phyloP scores from a whole-genome alignment of 306 rosid species.

The Gynostemma pentaphyllum region DNA sequence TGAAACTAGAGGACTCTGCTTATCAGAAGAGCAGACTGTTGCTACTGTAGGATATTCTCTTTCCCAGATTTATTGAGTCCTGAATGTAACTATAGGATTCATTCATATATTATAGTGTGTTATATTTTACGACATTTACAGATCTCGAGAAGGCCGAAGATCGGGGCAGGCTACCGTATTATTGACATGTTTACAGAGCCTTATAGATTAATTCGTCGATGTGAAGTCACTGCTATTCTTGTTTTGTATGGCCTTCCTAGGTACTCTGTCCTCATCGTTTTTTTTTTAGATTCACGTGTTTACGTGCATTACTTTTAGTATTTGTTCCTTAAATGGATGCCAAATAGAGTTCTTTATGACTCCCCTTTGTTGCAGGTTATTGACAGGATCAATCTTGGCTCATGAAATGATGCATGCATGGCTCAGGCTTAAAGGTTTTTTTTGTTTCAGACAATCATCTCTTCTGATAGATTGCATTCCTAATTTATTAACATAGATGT shows the following conservation, averaged over 20 bases:
- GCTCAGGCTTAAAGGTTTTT: conserved; percentile 87
- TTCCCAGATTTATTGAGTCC: background rate
- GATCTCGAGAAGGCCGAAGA: conserved; percentile 74
- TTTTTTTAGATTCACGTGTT: background rate
- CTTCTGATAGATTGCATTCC: background rate
- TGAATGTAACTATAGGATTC: background rate
- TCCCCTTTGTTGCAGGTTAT: conserved; percentile 32
- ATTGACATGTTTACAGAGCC: conserved; percentile 90
- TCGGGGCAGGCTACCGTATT: conserved; percentile 65
- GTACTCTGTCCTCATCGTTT: conserved; percentile 23
- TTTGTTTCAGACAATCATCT: conserved; percentile 7
- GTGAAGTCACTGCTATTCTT: conserved; percentile 96
- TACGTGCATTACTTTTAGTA: background rate
- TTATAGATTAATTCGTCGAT: conserved; percentile 55
- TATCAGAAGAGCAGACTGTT: conserved; percentile 91
- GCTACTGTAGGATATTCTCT: conserved; percentile 45
- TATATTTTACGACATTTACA: conserved; percentile 16
- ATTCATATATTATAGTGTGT: background rate
- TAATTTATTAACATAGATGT: background rate
- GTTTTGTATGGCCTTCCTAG: conserved; percentile 95
- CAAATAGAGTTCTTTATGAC: background rate
- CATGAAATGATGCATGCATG: conserved; percentile 99
- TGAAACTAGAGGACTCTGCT: conserved; percentile 97
- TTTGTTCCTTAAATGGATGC: background rate
- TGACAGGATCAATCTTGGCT: conserved; percentile 93